These are phyloP conservation scores for Pseudozyma sp. DNA, from an alignment of 1,284 basidiomycete genomes.

Conservation along the genomic window DNA sequence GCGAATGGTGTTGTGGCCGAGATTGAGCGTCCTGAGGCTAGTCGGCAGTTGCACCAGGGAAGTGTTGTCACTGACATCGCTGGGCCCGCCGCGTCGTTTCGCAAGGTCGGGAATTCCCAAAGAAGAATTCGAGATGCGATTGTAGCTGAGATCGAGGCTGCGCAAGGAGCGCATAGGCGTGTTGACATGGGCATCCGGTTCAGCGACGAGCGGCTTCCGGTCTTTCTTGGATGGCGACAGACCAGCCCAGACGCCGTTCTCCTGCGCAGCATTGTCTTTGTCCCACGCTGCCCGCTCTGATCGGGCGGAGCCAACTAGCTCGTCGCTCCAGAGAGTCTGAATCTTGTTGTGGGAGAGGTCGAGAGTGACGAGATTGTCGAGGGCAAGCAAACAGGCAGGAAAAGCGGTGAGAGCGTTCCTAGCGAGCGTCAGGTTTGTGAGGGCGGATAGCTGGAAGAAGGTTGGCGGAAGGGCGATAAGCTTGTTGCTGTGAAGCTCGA, in stretches of 20 bases:
- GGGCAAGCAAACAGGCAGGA: conserved; percentile 50
- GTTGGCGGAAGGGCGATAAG: conserved; percentile 42
- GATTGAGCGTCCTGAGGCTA: conserved; percentile 44
- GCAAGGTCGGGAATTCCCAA: conserved; percentile 41
- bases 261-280: conserved; percentile 37
- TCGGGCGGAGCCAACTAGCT: conserved; percentile 25
- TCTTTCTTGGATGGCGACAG: conserved; percentile 49
- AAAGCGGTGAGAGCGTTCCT: conserved; percentile 53
- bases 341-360: conserved; percentile 63
- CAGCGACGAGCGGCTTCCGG: conserved; percentile 15
- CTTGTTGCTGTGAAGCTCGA: conserved; percentile 62
- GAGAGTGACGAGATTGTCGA: conserved; percentile 56
- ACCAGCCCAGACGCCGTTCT: conserved; percentile 56
- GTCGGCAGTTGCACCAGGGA: conserved; percentile 36
- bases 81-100: conserved; percentile 23
- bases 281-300: conserved; percentile 44
- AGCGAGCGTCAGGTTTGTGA: conserved; percentile 58
- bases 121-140: conserved; percentile 51
- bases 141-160: conserved; percentile 55
- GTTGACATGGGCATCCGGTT: neutral
- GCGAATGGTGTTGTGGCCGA: conserved; percentile 56
- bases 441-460: conserved; percentile 48
- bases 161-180: conserved; percentile 45
- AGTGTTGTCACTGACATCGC: neutral
- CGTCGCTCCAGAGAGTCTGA: conserved; percentile 51